Evolutionary conservation across 768 basidiomycete genomes (phyloP).

Genomic region (Peribolospora kevripleyi): DNA sequence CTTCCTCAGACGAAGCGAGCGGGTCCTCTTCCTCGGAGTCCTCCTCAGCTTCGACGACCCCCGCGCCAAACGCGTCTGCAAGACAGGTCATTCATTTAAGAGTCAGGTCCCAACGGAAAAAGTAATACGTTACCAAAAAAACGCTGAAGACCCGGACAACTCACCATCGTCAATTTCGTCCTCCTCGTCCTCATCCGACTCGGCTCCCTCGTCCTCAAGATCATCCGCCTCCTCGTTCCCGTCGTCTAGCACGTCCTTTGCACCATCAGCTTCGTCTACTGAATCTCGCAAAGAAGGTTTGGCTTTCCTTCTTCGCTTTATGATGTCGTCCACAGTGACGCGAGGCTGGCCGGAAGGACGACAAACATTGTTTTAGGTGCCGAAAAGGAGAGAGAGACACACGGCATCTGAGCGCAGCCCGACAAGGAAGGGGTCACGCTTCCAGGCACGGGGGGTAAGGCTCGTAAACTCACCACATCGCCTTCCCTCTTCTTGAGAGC

Average conservation of each 20-base stretch:
- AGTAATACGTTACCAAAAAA: neutral
- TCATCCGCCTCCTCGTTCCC: conserved; percentile 7
- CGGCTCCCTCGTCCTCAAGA: neutral
- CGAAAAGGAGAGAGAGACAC: neutral
- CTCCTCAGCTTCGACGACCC: neutral
- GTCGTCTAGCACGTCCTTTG: neutral
- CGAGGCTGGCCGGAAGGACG: conserved; percentile 3
- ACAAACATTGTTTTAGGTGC: neutral
- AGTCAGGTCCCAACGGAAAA: neutral
- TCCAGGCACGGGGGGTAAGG: neutral
- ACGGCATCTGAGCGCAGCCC: too few species aligned
- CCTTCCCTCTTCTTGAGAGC: too few species aligned
- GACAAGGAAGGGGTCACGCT: too few species aligned
- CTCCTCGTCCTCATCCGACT: neutral
- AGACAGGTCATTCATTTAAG: neutral
- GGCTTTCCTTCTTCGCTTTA: neutral
- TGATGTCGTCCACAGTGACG: conserved; percentile 12
- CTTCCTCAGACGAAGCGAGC: conserved; percentile 7
- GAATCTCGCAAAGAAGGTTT: neutral
- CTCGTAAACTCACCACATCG: neutral
- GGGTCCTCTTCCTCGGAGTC: conserved; percentile 7
- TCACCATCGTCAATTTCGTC: neutral
- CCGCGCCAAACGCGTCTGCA: neutral
- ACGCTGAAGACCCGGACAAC: neutral
- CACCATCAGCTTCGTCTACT: neutral